Conservation (phyloP, 2,329 filamentous ascomycete genomes). For the Colletotrichum eleusines region DNA sequence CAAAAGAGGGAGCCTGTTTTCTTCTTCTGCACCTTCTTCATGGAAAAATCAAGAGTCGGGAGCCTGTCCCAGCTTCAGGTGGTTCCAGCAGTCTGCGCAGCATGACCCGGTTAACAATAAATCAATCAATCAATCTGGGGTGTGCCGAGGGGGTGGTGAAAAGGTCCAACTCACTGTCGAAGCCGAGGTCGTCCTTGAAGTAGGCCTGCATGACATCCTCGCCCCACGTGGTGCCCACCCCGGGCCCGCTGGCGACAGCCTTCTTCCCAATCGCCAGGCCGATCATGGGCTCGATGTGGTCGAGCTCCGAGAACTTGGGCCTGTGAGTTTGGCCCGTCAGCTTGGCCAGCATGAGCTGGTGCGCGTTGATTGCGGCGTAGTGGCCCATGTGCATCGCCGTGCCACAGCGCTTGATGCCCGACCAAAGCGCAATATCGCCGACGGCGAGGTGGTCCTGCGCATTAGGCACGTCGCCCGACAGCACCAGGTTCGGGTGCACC, state of each 20-base stretch:
- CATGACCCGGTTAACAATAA: conserved; percentile 40
- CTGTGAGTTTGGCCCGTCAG: conserved; percentile 49
- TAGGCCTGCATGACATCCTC: conserved; percentile 72
- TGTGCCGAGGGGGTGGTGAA: neutral
- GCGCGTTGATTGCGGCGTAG: conserved; percentile 74
- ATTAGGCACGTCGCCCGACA: conserved; percentile 67
- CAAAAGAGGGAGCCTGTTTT: neutral
- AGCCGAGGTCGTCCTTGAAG: conserved; percentile 77
- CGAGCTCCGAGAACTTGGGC: conserved; percentile 63
- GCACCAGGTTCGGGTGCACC: conserved; percentile 68
- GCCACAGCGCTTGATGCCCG: conserved; percentile 84
- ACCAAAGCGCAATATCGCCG: conserved; percentile 78
- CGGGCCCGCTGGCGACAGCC: conserved; percentile 72
- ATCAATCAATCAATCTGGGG: too few relatives aligned
- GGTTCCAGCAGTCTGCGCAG: conserved; percentile 66
- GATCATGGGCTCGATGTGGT: conserved; percentile 73
- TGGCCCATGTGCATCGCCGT: conserved; percentile 81
- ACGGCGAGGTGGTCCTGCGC: conserved; percentile 73
- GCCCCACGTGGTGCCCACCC: conserved; percentile 68
- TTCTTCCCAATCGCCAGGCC: conserved; percentile 78
- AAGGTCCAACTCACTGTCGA: conserved; percentile 63
- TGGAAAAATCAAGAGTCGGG: conserved; percentile 10
- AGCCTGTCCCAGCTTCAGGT: conserved; percentile 57
- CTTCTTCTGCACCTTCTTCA: neutral
- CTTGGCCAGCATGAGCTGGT: conserved; percentile 68